Base-by-base conservation (phyloP, 1,284 basidiomycete genomes). In the Erythrobasidium hasegawianum region DNA sequence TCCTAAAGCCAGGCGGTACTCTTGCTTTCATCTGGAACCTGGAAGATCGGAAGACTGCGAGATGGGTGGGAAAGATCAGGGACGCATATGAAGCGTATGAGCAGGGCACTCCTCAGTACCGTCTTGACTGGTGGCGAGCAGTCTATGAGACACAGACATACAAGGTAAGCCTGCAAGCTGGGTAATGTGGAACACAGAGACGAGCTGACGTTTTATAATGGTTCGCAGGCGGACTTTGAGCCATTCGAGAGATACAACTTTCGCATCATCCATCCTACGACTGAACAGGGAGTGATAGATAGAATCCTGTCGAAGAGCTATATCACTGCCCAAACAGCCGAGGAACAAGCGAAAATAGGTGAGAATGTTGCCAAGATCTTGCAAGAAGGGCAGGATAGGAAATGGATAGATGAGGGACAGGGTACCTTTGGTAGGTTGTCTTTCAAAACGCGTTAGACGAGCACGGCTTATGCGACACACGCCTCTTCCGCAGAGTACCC, bases 1-100 rank as follows among this genome's bases (percentile, higher is more conserved):
- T 79, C 27, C 75, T 81, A 22, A 75, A 73, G 43, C 77, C 79
- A 0, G 72, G 69, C 0, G 76, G 76, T 0, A 68, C 72, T 2
- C 72, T 79, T 27, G 72, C 76, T 16, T 71, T 80, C 40, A 75
- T 66, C 40, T 65, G 68, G 73, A 74, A 74, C 66, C 64, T 71
- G 29, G 73, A 74, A 22, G 68, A 73, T 47, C 24, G 70, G 7
- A 62, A 62, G 11, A 56, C 50, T 26, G 57, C 67, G 1, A 24
- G 39, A 8, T 74, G 73, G 73, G 71, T 74, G 9, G 70, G 62
- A 0, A 38, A 70, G n/a, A 22, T 72, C 0, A 40, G 73, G 22
- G 70, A 72, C 29, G 29, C 59, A 8, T 74, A 72, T 53, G 73
- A 74, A 53, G n/a, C 41, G 26, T 68, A 71, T 29, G 72, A 73